phyloP scores from a whole-genome alignment of 2,329 filamentous ascomycete genomes.

The Aspergillus persii region DNA sequence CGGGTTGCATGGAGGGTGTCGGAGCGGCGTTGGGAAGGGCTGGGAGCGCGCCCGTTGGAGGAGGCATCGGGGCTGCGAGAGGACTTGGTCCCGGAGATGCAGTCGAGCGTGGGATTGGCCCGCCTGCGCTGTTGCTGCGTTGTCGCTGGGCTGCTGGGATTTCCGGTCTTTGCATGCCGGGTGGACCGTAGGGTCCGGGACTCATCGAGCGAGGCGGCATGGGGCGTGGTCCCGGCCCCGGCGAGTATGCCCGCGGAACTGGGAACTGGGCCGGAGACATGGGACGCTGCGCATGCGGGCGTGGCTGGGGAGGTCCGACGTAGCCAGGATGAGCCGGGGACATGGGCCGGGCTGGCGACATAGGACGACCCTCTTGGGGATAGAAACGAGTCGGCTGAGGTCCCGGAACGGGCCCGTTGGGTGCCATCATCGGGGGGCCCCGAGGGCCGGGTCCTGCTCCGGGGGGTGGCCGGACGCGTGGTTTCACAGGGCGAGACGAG shows the following conservation, averaged over 20 bases:
- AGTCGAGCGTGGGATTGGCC: constrained; percentile 19
- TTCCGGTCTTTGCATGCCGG: constrained; percentile 41
- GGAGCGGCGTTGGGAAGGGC: constrained; percentile 44
- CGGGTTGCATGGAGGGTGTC: constrained; percentile 49
- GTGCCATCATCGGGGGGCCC: constrained; percentile 34
- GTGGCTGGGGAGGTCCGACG: constrained; percentile 22
- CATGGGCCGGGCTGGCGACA: constrained; percentile 18
- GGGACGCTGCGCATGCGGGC: constrained; percentile 26
- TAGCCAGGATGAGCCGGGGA: constrained; percentile 24
- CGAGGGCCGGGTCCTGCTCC: constrained; percentile 31
- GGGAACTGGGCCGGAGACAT: constrained; percentile 35
- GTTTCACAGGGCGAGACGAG: constrained; percentile 87
- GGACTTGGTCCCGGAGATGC: constrained; percentile 27
- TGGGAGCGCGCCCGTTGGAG: constrained; percentile 39
- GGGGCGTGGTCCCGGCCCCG: constrained; percentile 24
- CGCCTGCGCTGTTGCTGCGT: constrained; percentile 46
- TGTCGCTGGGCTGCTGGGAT: constrained; percentile 38
- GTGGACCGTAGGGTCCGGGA: constrained; percentile 44
- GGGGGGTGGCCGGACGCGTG: constrained; percentile 55
- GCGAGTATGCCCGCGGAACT: constrained; percentile 37
- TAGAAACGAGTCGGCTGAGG: constrained; percentile 35
- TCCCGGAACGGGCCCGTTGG: constrained; percentile 33
- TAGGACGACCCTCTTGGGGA: constrained; percentile 33
- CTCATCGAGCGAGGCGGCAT: constrained; percentile 35
- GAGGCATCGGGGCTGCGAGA: constrained; percentile 22